phyloP scores from a whole-genome alignment of 805 yeast genomes.

The Ogataea pignaliae region DNA sequence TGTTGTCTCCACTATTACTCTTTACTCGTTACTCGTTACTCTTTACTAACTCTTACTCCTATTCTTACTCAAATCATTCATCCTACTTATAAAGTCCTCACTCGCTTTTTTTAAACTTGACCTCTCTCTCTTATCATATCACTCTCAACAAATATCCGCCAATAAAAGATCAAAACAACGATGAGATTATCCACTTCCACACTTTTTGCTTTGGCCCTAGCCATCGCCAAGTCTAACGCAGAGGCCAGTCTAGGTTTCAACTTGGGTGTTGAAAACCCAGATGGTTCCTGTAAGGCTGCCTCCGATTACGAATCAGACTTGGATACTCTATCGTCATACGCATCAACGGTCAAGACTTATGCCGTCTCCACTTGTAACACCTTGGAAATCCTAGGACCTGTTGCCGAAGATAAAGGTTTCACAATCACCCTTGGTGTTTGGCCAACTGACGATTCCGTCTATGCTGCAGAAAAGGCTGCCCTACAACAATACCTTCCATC shows the following conservation, averaged over 20 bases:
- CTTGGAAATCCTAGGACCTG: slow-evolving; percentile 79
- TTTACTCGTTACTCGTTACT: no score
- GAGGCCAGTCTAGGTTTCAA: slow-evolving; percentile 59
- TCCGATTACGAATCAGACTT: slow-evolving; percentile 70
- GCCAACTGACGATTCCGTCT: slow-evolving; percentile 88
- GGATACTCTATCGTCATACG: slow-evolving; percentile 49
- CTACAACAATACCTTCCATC: slow-evolving; percentile 65
- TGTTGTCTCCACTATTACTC: no score
- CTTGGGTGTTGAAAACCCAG: slow-evolving; percentile 75
- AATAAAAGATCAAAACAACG: no score
- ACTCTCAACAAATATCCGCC: no score
- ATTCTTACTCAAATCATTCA: no score
- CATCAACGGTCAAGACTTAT: slow-evolving; percentile 73
- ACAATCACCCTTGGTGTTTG: slow-evolving; percentile 80
- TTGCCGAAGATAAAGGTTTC: slow-evolving; percentile 74
- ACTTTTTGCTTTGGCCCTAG: slow-evolving; percentile 20
- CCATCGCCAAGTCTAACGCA: slow-evolving; percentile 19
- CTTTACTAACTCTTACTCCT: no score
- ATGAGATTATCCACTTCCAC: slow-evolving; percentile 26
- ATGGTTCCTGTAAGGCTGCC: slow-evolving; percentile 72
- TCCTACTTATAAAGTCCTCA: no score
- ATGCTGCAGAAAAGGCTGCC: slow-evolving; percentile 68
- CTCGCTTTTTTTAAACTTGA: no score
- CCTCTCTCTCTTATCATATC: no score
- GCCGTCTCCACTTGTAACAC: slow-evolving; percentile 95